Conservation (phyloP, 1,284 basidiomycete genomes). For the Ganoderma leucocontextum region DNA sequence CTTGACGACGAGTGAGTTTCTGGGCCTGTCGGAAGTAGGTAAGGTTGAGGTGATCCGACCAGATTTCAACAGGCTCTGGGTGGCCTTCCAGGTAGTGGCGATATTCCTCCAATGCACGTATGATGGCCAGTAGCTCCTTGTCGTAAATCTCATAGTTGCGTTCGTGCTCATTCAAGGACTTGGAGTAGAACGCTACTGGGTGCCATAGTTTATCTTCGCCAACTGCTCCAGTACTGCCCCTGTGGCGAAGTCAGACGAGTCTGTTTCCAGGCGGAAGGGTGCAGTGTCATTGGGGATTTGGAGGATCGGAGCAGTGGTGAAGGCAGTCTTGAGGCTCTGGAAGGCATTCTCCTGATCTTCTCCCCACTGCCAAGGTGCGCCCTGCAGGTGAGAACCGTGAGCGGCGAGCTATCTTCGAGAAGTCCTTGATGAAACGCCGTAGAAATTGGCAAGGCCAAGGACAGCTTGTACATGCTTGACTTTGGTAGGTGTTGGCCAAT, state of each 20-base stretch:
- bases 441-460: conserved; percentile 30
- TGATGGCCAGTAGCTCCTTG: conserved; percentile 49
- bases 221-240: conserved; percentile 21
- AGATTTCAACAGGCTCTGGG: conserved; percentile 21
- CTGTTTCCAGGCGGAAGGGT: not conserved
- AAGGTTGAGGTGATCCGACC: conserved; percentile 55
- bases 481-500: conserved; percentile 24
- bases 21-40: conserved; percentile 48
- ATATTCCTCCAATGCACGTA: conserved; percentile 42
- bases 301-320: not conserved
- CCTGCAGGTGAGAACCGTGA: conserved; percentile 32
- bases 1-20: conserved; percentile 48
- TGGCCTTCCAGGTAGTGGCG: conserved; percentile 42
- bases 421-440: conserved; percentile 43
- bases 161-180: conserved; percentile 11
- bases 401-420: conserved; percentile 37
- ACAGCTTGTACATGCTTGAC: conserved; percentile 27
- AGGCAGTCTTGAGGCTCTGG: conserved; percentile 33
- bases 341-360: conserved; percentile 37
- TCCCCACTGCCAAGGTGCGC: conserved; percentile 32
- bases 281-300: not conserved
- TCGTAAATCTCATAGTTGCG: conserved; percentile 49
- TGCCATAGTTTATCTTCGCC: conserved; percentile 20
- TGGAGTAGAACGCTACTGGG: conserved; percentile 21
- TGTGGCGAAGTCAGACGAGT: conserved; percentile 19